Percentiles rank a stretch among this genome's conserved stretches.
phyloP scores from a whole-genome alignment of 2,329 filamentous ascomycete genomes.

The Colletotrichum filicis region DNA sequence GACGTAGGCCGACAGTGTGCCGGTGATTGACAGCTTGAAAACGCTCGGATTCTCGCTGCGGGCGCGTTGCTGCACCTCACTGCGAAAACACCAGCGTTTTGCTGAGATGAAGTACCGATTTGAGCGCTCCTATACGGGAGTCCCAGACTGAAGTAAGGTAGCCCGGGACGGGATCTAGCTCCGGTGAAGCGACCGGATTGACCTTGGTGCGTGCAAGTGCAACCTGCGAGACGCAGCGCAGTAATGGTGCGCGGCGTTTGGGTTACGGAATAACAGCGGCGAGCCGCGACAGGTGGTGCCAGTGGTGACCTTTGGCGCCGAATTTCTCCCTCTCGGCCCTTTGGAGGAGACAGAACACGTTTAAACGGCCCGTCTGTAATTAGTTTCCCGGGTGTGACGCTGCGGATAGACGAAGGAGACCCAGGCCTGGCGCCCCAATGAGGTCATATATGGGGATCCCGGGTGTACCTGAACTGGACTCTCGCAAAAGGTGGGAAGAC shows the following conservation, averaged over 20 bases:
- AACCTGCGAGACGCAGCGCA: constrained; percentile 12
- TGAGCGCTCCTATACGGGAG: not conserved
- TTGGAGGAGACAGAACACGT: constrained; percentile 32
- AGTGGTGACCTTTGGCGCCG: not conserved
- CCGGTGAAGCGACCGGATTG: not conserved
- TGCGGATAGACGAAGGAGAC: constrained; percentile 29
- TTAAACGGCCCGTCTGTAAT: constrained; percentile 36
- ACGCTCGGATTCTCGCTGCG: constrained; percentile 7
- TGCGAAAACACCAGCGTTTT: constrained; percentile 11
- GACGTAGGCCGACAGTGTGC: constrained; percentile 18
- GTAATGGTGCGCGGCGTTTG: not conserved
- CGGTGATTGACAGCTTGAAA: not conserved
- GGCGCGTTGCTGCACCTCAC: constrained; percentile 21
- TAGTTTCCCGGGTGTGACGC: constrained; percentile 34
- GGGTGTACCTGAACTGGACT: not conserved
- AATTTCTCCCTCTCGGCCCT: constrained; percentile 27
- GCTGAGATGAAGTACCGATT: not conserved
- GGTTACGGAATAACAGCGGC: not conserved
- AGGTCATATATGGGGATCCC: constrained; percentile 34
- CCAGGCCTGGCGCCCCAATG: constrained; percentile 31
- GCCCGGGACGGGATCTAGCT: constrained; percentile 1
- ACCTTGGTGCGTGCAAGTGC: not conserved
- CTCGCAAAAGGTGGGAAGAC: not conserved
- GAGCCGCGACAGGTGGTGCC: not conserved
- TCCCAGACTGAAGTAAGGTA: not conserved